These are phyloP conservation scores for Chrysosporium queenslandicum DNA, from an alignment of 2,329 filamentous ascomycete species.

Conservation along the genomic window DNA sequence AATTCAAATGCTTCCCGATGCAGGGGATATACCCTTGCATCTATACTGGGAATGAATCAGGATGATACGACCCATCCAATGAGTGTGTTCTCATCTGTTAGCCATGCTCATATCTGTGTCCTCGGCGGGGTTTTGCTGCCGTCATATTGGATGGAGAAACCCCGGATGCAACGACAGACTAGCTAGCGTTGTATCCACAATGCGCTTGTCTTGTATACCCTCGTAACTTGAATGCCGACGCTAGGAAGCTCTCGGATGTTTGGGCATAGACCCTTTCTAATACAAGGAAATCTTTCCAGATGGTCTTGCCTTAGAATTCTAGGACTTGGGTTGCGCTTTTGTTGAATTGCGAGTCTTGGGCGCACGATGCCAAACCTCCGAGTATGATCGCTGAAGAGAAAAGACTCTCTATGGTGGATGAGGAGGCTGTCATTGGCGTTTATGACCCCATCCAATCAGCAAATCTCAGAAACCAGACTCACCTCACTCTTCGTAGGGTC, in stretches of 20 bases:
- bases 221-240: not conserved
- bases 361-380: not conserved
- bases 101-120: not conserved
- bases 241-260: constrained; percentile 4
- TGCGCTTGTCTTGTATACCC: not conserved
- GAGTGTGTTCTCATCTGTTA: not conserved
- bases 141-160: not conserved
- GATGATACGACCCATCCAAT: not conserved
- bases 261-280: not conserved
- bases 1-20: too few species aligned
- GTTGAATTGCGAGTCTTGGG: not conserved
- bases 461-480: not conserved
- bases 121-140: not conserved
- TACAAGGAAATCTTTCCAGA: not conserved
- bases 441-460: not conserved
- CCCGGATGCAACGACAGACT: not conserved
- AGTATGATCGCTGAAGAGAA: constrained; percentile 3
- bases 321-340: not conserved
- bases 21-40: not conserved
- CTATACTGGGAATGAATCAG: not conserved
- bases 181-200: not conserved
- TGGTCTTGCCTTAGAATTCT: too few species aligned
- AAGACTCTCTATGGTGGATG: not conserved
- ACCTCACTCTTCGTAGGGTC: constrained; percentile 35
- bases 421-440: constrained; percentile 4